Evolutionary conservation across 2,329 filamentous ascomycete genomes (phyloP).

Genomic region (Sporothrix dimorphospora): DNA sequence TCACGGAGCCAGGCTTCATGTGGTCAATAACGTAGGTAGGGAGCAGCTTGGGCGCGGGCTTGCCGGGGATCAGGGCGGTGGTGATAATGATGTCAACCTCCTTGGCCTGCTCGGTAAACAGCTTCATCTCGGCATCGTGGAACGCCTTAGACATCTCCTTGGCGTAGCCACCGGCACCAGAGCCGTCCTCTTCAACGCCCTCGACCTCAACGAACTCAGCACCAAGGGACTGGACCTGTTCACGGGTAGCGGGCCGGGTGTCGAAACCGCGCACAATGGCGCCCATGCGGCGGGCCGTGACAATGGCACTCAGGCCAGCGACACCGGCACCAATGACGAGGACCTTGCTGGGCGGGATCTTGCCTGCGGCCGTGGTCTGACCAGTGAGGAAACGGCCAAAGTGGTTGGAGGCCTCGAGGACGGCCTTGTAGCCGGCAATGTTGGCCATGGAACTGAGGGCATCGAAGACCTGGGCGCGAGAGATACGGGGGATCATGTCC

Average conservation of each 20-base stretch:
- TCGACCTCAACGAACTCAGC: slow-evolving; percentile 90
- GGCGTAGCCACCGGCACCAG: slow-evolving; percentile 82
- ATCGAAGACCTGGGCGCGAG: slow-evolving; percentile 85
- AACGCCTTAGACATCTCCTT: slow-evolving; percentile 96
- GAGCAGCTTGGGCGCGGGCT: slow-evolving; percentile 80
- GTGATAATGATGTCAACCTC: slow-evolving; percentile 94
- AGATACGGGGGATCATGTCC: slow-evolving; percentile 91
- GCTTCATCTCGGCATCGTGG: slow-evolving; percentile 88
- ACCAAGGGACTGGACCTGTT: slow-evolving; percentile 87
- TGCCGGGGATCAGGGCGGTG: slow-evolving; percentile 87
- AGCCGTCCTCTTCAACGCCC: slow-evolving; percentile 75
- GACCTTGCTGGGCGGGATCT: slow-evolving; percentile 89
- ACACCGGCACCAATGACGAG: slow-evolving; percentile 90
- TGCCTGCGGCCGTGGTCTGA: slow-evolving; percentile 85
- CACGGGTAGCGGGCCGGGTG: slow-evolving; percentile 82
- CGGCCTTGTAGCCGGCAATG: slow-evolving; percentile 90
- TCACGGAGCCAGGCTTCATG: slow-evolving; percentile 88
- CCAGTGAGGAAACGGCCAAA: slow-evolving; percentile 88
- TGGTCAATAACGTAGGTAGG: slow-evolving; percentile 76
- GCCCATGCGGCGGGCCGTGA: slow-evolving; percentile 80
- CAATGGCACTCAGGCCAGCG: slow-evolving; percentile 85
- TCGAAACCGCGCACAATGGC: slow-evolving; percentile 91
- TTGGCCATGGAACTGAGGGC: slow-evolving; percentile 92
- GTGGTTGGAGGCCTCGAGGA: slow-evolving; percentile 84
- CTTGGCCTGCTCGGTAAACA: slow-evolving; percentile 83